Evolutionary conservation across 495 filamentous ascomycete genomes (phyloP).

Genomic region (Neurospora sp.): DNA sequence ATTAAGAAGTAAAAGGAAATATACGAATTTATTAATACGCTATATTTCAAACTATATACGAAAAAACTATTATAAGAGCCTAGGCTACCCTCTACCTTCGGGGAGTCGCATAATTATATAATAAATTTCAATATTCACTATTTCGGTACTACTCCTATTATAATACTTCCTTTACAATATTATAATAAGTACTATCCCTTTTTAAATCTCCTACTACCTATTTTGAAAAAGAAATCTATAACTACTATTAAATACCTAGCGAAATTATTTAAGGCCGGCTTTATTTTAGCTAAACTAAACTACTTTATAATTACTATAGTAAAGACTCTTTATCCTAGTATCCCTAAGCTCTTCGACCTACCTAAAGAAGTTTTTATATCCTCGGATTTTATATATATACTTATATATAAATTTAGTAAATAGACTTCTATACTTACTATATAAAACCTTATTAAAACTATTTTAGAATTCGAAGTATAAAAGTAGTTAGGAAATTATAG

Average conservation of each 20-base stretch:
- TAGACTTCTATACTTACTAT: not conserved
- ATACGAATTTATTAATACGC: not conserved
- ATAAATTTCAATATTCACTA: not conserved
- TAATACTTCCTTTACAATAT: not conserved
- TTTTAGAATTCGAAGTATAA: not conserved
- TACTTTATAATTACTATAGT: not conserved
- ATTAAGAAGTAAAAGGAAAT: no score
- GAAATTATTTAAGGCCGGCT: not conserved
- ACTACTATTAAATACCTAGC: no score
- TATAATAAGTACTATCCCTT: not conserved
- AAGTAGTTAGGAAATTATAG: not conserved
- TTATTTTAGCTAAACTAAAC: not conserved
- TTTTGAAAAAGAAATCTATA: not conserved
- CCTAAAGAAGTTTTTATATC: not conserved
- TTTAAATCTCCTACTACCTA: not conserved
- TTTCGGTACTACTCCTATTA: not conserved
- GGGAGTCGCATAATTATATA: not conserved
- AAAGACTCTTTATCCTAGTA: not conserved
- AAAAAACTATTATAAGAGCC: not conserved
- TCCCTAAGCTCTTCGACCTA: not conserved
- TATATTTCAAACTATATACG: not conserved
- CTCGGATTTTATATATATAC: not conserved
- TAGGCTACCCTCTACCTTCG: no score
- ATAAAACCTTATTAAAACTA: not conserved
- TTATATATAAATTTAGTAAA: not conserved